Base-by-base conservation (phyloP, 768 basidiomycete genomes). In the Russula abietina region DNA sequence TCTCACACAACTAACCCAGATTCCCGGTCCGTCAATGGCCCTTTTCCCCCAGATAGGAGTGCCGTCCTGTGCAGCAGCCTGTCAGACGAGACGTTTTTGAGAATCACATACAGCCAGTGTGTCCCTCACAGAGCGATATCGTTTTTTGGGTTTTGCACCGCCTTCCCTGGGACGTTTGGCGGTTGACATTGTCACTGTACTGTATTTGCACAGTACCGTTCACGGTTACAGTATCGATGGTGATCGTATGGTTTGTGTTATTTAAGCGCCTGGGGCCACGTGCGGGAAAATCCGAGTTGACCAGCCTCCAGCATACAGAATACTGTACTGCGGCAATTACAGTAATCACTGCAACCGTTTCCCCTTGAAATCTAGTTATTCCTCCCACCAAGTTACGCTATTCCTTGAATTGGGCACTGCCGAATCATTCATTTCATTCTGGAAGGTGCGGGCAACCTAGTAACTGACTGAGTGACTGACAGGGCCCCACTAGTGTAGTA, bases 1-100 rank as follows among this genome's bases (percentile, higher is more conserved):
- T 71, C 87, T 90, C 33, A 91, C 81, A 68, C 89, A 93, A 69
- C 86, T 91, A 11, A 84, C 88, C 91, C 91, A 93, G 22, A 93
- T 75, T 19, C 91, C 91, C 22, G 91, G 91, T 10, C 91, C 91
- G 63, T 89, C 87, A 61, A 92, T 81, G 28, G 76, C 73, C 48
- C 81, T 75, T 72, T 83, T 89, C 24, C 75, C 79, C 85, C 86
- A 87, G 32, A 85, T 79, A 19, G 84, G 80, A 2, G 83, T 82
- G 6, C 87, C 87, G 68, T 88, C 86, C 87, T 89, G 66, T 12
- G n/a, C n/a, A 12, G 43, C 14, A 7, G 19, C 22, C 4, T 7
- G 50, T 53, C 22, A 52, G 61, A 52, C 33, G 10, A 30, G 9
- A 22, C n/a, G 7, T 28, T n/a, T n/a, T 57, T 43, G 51, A 43